phyloP scores from a whole-genome alignment of 2,329 filamentous ascomycete genomes.

The Fusarium oligoseptatum region DNA sequence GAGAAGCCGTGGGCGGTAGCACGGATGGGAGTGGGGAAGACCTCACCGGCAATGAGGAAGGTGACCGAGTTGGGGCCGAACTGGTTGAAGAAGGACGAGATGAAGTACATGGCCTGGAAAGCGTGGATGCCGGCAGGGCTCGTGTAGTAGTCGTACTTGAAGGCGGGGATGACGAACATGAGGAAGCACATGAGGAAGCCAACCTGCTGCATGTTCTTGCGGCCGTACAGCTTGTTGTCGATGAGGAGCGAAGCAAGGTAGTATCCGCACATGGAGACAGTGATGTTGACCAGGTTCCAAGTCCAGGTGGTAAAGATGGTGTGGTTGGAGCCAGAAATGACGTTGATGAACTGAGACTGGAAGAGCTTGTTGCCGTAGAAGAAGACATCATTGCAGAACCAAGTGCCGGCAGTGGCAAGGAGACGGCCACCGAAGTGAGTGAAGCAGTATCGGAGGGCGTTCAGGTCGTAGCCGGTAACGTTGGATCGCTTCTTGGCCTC shows the following conservation, averaged over 20 bases:
- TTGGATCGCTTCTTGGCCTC: constrained; percentile 86
- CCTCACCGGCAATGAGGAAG: constrained; percentile 95
- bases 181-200: constrained; percentile 95
- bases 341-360: constrained; percentile 88
- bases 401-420: constrained; percentile 86
- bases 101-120: constrained; percentile 99
- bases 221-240: constrained; percentile 96
- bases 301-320: constrained; percentile 90
- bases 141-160: constrained; percentile 88
- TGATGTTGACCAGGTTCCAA: constrained; percentile 93
- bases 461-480: constrained; percentile 93
- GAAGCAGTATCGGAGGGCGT: constrained; percentile 83
- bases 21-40: constrained; percentile 94
- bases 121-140: constrained; percentile 76
- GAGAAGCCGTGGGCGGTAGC: constrained; percentile 95
- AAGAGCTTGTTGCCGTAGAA: constrained; percentile 99
- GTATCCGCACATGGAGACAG: constrained; percentile 88
- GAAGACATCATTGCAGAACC: constrained; percentile 98
- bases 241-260: constrained; percentile 90
- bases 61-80: constrained; percentile 97
- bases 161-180: constrained; percentile 91
- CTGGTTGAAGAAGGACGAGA: constrained; percentile 99
- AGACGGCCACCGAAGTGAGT: constrained; percentile 88
- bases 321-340: constrained; percentile 76
- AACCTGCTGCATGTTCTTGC: constrained; percentile 95